These are phyloP conservation scores for Psilocybe cyanescens DNA, from an alignment of 768 basidiomycete species.

Conservation along the genomic window DNA sequence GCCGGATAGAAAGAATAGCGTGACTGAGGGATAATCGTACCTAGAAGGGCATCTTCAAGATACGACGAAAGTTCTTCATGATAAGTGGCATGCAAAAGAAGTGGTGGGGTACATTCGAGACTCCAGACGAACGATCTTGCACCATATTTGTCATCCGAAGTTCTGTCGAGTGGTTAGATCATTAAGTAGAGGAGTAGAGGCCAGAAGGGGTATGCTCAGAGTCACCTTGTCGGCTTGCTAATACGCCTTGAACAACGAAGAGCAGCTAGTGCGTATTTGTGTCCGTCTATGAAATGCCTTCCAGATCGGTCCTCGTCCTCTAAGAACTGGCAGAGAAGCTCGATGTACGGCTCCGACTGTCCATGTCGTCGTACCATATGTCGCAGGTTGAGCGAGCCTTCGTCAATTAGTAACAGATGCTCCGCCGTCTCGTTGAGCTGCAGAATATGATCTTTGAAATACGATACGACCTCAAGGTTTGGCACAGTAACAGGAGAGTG, in stretches of 20 bases:
- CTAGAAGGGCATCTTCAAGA: background rate
- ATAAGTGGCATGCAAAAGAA: slow-evolving; percentile 3
- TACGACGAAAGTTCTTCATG: background rate
- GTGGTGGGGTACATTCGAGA: slow-evolving; percentile 8
- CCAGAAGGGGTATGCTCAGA: background rate
- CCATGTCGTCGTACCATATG: slow-evolving; percentile 13
- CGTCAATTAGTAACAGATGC: slow-evolving; percentile 12
- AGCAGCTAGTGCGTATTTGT: slow-evolving; percentile 7
- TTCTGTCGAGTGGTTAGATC: background rate
- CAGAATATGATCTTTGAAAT: slow-evolving; percentile 3
- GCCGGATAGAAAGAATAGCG: background rate
- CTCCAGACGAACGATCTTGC: slow-evolving; percentile 4
- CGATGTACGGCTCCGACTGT: slow-evolving; percentile 9
- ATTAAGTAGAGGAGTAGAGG: background rate
- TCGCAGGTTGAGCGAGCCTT: slow-evolving; percentile 6
- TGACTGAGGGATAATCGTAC: background rate
- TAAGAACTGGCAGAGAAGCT: slow-evolving; percentile 11
- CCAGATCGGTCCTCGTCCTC: slow-evolving; percentile 8
- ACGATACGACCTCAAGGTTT: slow-evolving; percentile 1
- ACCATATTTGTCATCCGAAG: background rate
- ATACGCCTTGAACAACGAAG: slow-evolving; percentile 3
- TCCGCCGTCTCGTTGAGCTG: slow-evolving; percentile 1
- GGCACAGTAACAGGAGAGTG: slow-evolving; percentile 2
- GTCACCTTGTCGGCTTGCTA: background rate
- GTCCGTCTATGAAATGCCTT: slow-evolving; percentile 7